phyloP scores from a whole-genome alignment of 2,329 filamentous ascomycete species.

The Ceratocystis papillata region DNA sequence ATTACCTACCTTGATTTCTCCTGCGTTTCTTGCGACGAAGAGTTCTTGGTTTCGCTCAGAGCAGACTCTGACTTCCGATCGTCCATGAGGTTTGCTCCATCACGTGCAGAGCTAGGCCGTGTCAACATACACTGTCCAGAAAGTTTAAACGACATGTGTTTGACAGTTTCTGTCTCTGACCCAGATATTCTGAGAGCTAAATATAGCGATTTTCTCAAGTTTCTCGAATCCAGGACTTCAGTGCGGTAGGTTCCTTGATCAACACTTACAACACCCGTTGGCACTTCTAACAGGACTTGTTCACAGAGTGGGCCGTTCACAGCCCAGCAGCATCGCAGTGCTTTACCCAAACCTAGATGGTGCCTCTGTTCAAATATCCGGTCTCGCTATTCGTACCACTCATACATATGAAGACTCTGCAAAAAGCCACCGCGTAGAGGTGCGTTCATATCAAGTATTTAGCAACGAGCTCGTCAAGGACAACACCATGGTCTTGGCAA shows the following conservation, averaged over 20 bases:
- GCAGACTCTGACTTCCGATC: background rate
- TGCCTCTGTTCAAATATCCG: slow-evolving; percentile 2
- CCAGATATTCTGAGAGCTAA: background rate
- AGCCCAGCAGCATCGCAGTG: background rate
- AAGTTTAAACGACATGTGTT: slow-evolving; percentile 12
- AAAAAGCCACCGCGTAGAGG: background rate
- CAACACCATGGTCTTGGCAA: slow-evolving; percentile 1
- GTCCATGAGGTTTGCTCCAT: slow-evolving; percentile 4
- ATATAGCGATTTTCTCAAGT: slow-evolving; percentile 13
- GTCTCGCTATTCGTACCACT: background rate
- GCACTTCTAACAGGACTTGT: background rate
- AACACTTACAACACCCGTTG: background rate
- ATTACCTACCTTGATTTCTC: slow-evolving; percentile 20
- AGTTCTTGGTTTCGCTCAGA: slow-evolving; percentile 16
- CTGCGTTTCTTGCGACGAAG: slow-evolving; percentile 4
- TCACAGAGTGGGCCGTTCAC: background rate
- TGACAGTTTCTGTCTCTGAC: slow-evolving; percentile 10
- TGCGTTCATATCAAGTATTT: slow-evolving; percentile 6
- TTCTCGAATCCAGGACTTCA: background rate
- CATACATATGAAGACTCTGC: slow-evolving; percentile 1
- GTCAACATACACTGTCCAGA: slow-evolving; percentile 17
- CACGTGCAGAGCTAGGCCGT: slow-evolving; percentile 15
- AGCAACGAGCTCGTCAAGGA: background rate
- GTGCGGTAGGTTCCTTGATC: background rate
- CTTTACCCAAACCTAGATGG: background rate